Percentiles rank a stretch among this genome's conserved stretches.
Conservation (phyloP, 495 filamentous ascomycete species). For the Astrothelium macrocarpum region DNA sequence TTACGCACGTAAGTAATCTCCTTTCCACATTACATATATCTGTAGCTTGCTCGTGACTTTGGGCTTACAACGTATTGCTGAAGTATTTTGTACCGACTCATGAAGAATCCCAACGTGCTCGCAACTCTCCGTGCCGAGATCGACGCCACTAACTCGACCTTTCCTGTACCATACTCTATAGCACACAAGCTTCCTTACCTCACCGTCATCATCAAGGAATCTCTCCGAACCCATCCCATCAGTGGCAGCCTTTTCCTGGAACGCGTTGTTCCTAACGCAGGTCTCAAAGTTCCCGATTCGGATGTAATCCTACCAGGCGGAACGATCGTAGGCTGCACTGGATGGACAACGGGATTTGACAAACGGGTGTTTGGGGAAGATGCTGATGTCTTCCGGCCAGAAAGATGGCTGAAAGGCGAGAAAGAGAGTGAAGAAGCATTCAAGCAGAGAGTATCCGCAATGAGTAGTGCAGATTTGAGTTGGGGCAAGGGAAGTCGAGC, state of each 20-base stretch:
- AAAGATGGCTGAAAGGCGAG: neutral
- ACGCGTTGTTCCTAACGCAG: neutral
- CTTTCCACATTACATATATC: constrained; percentile 6
- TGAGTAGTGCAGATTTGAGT: neutral
- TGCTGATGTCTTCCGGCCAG: neutral
- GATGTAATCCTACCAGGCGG: neutral
- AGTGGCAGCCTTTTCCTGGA: neutral
- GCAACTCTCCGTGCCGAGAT: neutral
- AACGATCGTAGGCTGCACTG: neutral
- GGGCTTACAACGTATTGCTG: neutral
- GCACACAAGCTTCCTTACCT: neutral
- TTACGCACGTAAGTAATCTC: constrained; percentile 8
- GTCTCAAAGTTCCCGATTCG: neutral
- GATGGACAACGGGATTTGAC: neutral
- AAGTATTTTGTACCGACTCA: neutral
- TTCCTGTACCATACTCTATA: neutral
- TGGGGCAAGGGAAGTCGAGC: neutral
- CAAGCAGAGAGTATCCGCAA: neutral
- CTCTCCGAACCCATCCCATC: neutral
- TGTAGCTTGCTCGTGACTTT: neutral
- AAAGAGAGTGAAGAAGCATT: neutral
- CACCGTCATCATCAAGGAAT: neutral
- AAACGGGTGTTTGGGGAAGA: neutral
- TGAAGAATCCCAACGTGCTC: neutral
- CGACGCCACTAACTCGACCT: neutral